Conservation (phyloP, 1,284 basidiomycete genomes). For the Baeospora myosura region DNA sequence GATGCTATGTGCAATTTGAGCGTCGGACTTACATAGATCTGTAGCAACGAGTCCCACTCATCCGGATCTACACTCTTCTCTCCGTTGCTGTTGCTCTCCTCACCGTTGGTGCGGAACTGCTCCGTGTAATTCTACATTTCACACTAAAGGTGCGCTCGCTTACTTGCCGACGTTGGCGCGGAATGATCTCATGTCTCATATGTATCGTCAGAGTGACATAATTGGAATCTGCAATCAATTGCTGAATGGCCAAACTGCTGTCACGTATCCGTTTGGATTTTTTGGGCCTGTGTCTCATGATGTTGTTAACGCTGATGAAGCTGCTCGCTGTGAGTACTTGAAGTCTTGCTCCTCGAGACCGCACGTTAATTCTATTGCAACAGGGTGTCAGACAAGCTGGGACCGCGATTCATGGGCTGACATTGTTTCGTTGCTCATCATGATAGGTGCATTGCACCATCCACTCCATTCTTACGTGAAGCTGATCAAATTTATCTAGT, state of each 20-base stretch:
- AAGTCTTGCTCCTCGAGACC: background rate
- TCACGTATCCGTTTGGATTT: conserved; percentile 30
- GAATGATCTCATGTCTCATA: background rate
- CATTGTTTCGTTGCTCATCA: conserved; percentile 52
- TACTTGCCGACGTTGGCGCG: conserved; percentile 4
- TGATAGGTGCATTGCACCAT: conserved; percentile 30
- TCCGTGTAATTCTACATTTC: conserved; percentile 61
- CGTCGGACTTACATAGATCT: conserved; percentile 5
- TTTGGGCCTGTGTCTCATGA: conserved; percentile 36
- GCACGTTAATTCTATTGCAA: conserved; percentile 7
- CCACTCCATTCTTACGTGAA: conserved; percentile 3
- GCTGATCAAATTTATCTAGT: conserved; percentile 26
- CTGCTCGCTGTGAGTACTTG: conserved; percentile 36
- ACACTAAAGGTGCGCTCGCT: conserved; percentile 48
- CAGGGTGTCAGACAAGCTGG: conserved; percentile 54
- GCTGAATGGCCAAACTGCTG: conserved; percentile 25
- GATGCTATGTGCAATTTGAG: background rate
- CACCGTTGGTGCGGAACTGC: conserved; percentile 45
- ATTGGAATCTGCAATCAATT: conserved; percentile 40
- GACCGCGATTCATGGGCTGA: conserved; percentile 52
- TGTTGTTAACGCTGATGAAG: conserved; percentile 29
- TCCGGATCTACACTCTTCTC: conserved; percentile 49
- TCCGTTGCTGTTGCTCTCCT: conserved; percentile 45
- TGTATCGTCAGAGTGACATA: conserved; percentile 36
- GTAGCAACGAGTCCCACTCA: conserved; percentile 53